Conservation (phyloP, 129 eudicot genomes). For the Smallanthus sonchifolius region DNA sequence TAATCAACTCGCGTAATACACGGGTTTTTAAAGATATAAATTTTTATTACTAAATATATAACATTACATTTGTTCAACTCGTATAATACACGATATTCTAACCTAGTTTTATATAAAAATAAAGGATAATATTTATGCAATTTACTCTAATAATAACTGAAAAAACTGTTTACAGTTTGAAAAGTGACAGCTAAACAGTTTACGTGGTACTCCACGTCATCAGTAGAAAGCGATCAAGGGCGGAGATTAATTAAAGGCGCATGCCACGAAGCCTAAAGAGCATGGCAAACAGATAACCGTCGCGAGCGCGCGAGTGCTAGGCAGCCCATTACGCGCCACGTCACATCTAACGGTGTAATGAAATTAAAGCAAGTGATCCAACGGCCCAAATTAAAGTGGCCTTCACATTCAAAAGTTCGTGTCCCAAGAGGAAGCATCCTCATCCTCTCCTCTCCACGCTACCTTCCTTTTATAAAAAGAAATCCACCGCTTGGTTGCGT, state of each 20-base stretch:
- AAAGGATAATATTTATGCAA: too few species aligned
- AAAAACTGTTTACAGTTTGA: background rate
- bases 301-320: constrained; percentile 39
- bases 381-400: constrained; percentile 7
- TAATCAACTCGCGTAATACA: too few species aligned
- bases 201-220: constrained; percentile 26
- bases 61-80: too few species aligned
- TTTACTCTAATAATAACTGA: too few species aligned
- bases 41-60: too few species aligned
- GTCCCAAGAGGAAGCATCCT: background rate
- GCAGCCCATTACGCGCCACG: constrained; percentile 34
- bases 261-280: constrained; percentile 30
- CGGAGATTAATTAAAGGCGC: constrained; percentile 15
- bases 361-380: background rate
- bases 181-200: constrained; percentile 7
- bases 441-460: background rate
- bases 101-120: too few species aligned
- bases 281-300: constrained; percentile 39
- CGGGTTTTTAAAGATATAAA: too few species aligned
- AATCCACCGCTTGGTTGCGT: background rate
- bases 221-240: constrained; percentile 6
- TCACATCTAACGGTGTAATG: constrained; percentile 21
- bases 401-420: constrained; percentile 26
- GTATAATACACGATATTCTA: too few species aligned
- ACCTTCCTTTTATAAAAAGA: constrained; percentile 11